These are phyloP conservation scores for Artemisia argyi DNA, from an alignment of 129 eudicot species.

Conservation along the genomic window DNA sequence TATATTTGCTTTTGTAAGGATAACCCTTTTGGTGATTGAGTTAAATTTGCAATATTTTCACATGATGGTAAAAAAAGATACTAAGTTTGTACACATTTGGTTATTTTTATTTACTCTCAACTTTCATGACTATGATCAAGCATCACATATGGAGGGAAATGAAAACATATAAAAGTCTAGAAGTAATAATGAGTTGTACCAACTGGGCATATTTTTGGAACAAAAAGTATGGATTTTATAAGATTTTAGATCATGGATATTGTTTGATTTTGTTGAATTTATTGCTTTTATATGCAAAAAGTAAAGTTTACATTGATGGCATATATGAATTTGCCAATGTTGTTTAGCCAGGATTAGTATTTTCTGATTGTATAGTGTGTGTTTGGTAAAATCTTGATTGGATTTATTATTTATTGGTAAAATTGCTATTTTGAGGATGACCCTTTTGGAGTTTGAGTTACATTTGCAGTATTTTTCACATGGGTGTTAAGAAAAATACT, in stretches of 20 bases:
- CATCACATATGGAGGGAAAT: too few species aligned
- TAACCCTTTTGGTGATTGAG: slow-evolving; percentile 15
- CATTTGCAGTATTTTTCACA: slow-evolving; percentile 13
- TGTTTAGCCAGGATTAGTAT: too few species aligned
- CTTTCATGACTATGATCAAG: too few species aligned
- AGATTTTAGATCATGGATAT: background rate
- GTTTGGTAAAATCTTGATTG: too few species aligned
- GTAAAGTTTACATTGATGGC: slow-evolving; percentile 14
- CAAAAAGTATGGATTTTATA: background rate
- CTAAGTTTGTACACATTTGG: too few species aligned
- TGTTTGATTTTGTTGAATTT: background rate
- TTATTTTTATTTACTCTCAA: too few species aligned
- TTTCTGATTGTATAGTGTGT: too few species aligned
- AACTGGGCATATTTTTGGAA: background rate
- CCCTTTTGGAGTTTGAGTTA: slow-evolving; percentile 16
- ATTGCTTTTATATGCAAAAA: background rate
- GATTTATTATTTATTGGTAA: background rate
- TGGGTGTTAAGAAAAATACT: slow-evolving; percentile 21
- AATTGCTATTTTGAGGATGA: slow-evolving; percentile 15
- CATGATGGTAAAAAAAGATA: too few species aligned
- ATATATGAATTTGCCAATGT: too few species aligned
- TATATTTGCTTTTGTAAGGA: slow-evolving; percentile 14
- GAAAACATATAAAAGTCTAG: background rate
- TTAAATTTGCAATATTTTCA: slow-evolving; percentile 4
- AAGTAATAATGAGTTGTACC: background rate